A percentile compares a stretch with the other conserved stretches of the same genome.
These are phyloP conservation scores for Thielaviopsis euricoi DNA, from an alignment of 2,329 filamentous ascomycete species.

Conservation along the genomic window DNA sequence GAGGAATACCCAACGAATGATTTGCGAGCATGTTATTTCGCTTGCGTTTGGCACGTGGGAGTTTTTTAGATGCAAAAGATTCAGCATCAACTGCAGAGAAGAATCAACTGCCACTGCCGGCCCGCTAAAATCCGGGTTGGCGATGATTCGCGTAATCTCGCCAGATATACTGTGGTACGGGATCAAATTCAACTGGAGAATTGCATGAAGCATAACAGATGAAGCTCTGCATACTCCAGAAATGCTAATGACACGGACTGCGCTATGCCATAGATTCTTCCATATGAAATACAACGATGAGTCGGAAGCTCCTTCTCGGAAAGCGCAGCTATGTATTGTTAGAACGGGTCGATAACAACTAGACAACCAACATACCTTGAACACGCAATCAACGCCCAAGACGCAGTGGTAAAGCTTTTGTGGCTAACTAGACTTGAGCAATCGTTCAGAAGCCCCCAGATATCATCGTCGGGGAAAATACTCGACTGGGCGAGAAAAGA, in stretches of 20 bases:
- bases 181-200: slow-evolving; percentile 51
- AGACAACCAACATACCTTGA: slow-evolving; percentile 41
- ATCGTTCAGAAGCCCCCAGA: slow-evolving; percentile 38
- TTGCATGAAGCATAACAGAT: slow-evolving; percentile 51
- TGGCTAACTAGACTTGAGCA: slow-evolving; percentile 45
- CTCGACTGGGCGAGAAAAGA: slow-evolving; percentile 37
- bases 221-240: slow-evolving; percentile 59
- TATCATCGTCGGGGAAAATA: slow-evolving; percentile 31
- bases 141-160: slow-evolving; percentile 54
- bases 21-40: slow-evolving; percentile 49
- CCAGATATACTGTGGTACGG: slow-evolving; percentile 50
- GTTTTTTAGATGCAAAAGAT: slow-evolving; percentile 49
- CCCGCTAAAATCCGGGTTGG: slow-evolving; percentile 65
- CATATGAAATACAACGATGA: slow-evolving; percentile 28
- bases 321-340: slow-evolving; percentile 19
- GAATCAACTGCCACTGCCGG: slow-evolving; percentile 68
- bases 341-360: slow-evolving; percentile 10
- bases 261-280: slow-evolving; percentile 61
- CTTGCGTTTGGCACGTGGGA: slow-evolving; percentile 52
- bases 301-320: slow-evolving; percentile 10
- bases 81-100: slow-evolving; percentile 55
- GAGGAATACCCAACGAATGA: slow-evolving; percentile 67
- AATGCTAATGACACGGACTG: slow-evolving; percentile 53
- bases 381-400: slow-evolving; percentile 75
- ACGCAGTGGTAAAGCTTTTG: slow-evolving; percentile 48